Conservation (phyloP, 306 rosid species). For the Sophora flavescens region DNA sequence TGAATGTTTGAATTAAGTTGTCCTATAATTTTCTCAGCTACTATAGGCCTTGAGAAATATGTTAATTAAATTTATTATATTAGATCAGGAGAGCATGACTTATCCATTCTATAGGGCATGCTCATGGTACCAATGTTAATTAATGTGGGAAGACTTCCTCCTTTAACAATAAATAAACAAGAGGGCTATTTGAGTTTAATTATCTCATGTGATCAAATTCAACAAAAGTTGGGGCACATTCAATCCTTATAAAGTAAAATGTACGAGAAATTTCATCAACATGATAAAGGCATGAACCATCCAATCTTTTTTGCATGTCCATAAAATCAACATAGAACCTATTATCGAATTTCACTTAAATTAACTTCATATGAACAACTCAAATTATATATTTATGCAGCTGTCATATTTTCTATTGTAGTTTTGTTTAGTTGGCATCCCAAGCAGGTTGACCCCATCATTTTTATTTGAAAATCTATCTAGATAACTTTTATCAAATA, state of each 20-base stretch:
- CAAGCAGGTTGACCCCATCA: slow-evolving; percentile 21
- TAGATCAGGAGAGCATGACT: not conserved
- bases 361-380: not conserved
- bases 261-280: not conserved
- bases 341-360: not conserved
- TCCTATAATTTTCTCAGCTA: too few species aligned
- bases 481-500: not conserved
- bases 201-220: not conserved
- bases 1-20: not conserved
- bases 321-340: not conserved
- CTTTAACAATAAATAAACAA: not conserved
- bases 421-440: not conserved
- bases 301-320: not conserved
- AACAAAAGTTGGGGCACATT: not conserved
- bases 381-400: not conserved
- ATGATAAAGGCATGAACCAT: slow-evolving; percentile 1
- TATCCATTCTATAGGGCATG: not conserved
- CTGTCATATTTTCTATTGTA: not conserved
- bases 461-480: not conserved
- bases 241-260: not conserved
- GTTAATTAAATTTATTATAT: not conserved
- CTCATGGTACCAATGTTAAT: not conserved
- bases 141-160: not conserved
- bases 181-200: not conserved
- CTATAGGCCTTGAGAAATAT: not conserved